These are phyloP conservation scores for Erysimum cheiranthoides DNA, from an alignment of 345 rosid species.

Conservation along the genomic window DNA sequence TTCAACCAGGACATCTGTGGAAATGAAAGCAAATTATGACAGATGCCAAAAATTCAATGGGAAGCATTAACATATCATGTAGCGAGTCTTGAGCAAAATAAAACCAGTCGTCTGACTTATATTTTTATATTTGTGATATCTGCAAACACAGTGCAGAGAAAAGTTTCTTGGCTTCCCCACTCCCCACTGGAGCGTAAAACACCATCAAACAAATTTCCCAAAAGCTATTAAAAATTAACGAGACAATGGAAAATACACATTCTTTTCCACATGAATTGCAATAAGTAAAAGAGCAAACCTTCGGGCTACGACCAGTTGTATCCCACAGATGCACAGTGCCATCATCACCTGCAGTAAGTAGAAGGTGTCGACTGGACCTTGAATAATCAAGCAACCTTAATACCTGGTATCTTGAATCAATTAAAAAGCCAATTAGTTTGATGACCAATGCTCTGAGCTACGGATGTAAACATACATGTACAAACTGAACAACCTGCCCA, in stretches of 20 bases:
- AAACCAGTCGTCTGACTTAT: not conserved
- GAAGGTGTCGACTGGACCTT: constrained; percentile 82
- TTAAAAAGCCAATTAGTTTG: constrained; percentile 37
- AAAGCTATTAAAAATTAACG: constrained; percentile 5
- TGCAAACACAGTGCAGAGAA: not conserved
- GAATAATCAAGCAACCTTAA: constrained; percentile 98
- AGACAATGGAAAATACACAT: not conserved
- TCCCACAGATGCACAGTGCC: constrained; percentile 98
- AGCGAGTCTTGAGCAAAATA: constrained; percentile 3
- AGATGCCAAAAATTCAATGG: constrained; percentile 25
- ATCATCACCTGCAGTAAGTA: constrained; percentile 98
- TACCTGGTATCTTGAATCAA: constrained; percentile 89
- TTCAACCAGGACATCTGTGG: constrained; percentile 88
- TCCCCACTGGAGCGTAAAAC: constrained; percentile 20
- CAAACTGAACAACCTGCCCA: constrained; percentile 78
- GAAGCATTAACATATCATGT: constrained; percentile 21
- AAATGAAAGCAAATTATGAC: constrained; percentile 37
- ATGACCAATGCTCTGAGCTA: constrained; percentile 28
- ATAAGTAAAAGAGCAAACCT: constrained; percentile 55
- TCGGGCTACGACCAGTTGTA: constrained; percentile 87
- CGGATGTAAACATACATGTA: constrained; percentile 34
- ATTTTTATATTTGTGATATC: not conserved
- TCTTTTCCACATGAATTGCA: constrained; percentile 6
- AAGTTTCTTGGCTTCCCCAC: constrained; percentile 1
- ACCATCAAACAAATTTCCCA: constrained; percentile 5